Percentiles rank a stretch among this genome's conserved stretches.
Evolutionary conservation across 768 basidiomycete species (phyloP).

Genomic region (Agrocybe praecox): DNA sequence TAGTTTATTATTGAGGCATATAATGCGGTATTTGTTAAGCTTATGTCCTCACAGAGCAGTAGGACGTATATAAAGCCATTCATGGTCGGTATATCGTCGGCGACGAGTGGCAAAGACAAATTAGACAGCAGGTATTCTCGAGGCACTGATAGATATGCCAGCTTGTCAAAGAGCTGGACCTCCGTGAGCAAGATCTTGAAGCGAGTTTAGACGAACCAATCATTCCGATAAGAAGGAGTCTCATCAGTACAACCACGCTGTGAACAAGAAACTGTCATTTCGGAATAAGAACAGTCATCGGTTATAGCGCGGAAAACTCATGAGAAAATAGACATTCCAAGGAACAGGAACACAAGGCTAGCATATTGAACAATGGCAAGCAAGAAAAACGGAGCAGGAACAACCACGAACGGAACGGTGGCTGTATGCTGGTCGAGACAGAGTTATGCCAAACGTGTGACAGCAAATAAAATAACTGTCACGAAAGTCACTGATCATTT

Average conservation of each 20-base stretch:
- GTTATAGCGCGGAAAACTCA: constrained; percentile 10
- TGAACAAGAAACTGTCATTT: constrained; percentile 18
- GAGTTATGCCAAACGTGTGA: constrained; percentile 6
- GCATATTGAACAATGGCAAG: background rate
- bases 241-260: constrained; percentile 11
- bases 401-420: background rate
- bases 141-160: constrained; percentile 16
- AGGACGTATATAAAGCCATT: background rate
- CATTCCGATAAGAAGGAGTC: constrained; percentile 14
- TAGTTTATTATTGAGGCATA: background rate
- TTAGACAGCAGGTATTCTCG: constrained; percentile 17
- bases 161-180: constrained; percentile 12
- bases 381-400: background rate
- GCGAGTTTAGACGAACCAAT: constrained; percentile 10
- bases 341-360: constrained; percentile 19
- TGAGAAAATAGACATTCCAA: constrained; percentile 12
- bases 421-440: background rate
- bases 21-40: background rate
- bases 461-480: background rate
- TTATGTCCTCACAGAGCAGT: background rate
- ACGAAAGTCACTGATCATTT: constrained; percentile 11
- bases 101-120: constrained; percentile 7
- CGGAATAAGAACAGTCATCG: constrained; percentile 7
- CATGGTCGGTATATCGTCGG: constrained; percentile 17
- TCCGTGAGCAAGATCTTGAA: constrained; percentile 13